Conservation (phyloP, 1,139 yeast species). For the Suhomyces ambrosiae region DNA sequence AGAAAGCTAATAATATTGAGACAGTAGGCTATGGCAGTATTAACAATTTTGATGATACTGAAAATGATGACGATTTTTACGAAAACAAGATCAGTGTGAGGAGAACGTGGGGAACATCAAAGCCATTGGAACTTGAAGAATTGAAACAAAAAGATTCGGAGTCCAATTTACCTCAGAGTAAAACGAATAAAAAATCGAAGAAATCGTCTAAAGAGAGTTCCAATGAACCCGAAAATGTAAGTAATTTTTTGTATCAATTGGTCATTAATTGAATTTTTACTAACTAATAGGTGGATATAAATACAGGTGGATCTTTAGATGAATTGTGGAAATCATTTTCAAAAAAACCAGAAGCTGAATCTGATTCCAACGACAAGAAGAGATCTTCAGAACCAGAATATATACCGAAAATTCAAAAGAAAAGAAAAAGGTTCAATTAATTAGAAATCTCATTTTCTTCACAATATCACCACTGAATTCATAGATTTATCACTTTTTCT, state of each 20-base stretch:
- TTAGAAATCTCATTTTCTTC: constrained; percentile 1
- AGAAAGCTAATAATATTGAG: constrained; percentile 25
- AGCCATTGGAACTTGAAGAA: constrained; percentile 6
- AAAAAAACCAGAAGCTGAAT: constrained; percentile 12
- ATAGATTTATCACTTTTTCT: constrained; percentile 19
- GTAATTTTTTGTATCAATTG: no score
- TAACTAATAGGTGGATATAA: constrained; percentile 5
- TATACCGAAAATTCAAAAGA: constrained; percentile 21
- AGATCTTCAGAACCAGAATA: constrained; percentile 16
- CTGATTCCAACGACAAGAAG: constrained; percentile 1
- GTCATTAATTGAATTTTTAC: constrained; percentile 7
- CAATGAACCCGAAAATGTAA: constrained; percentile 10
- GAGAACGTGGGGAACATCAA: constrained; percentile 14
- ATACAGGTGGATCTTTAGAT: constrained; percentile 23
- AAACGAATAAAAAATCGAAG: constrained; percentile 1
- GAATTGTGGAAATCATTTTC: constrained; percentile 31
- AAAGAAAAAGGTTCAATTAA: constrained; percentile 21
- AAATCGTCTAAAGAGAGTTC: constrained; percentile 4
- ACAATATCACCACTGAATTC: no score
- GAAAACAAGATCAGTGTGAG: constrained; percentile 8
- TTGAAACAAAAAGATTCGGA: constrained; percentile 3
- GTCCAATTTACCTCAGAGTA: no score
- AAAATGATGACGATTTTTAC: constrained; percentile 8
- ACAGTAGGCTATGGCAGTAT: constrained; percentile 54
- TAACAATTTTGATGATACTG: constrained; percentile 20